Conservation (phyloP, 176 grass and related monocot species). For the Zea luxurians region DNA sequence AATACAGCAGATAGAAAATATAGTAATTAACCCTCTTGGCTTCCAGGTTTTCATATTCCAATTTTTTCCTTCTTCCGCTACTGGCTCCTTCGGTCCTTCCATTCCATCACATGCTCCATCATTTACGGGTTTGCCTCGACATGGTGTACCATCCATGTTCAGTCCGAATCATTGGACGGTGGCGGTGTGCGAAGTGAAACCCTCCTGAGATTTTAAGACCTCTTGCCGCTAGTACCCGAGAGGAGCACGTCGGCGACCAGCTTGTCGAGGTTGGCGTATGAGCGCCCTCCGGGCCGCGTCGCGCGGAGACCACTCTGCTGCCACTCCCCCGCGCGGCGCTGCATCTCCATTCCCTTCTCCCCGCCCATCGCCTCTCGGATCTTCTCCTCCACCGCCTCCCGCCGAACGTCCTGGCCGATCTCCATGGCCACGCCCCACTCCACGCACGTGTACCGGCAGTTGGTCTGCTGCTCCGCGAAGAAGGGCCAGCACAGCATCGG, state of each 20-base stretch:
- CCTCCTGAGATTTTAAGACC: neutral
- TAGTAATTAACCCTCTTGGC: too few relatives aligned
- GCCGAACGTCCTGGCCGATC: constrained; percentile 48
- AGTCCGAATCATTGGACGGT: neutral
- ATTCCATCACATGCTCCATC: too few relatives aligned
- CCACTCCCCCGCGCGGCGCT: neutral
- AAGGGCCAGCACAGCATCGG: constrained; percentile 60
- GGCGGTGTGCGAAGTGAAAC: neutral
- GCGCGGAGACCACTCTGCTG: neutral
- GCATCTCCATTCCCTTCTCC: neutral
- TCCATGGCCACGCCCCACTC: constrained; percentile 54
- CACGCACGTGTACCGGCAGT: constrained; percentile 39
- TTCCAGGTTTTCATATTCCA: too few relatives aligned
- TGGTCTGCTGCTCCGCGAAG: constrained; percentile 54
- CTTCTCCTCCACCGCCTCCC: constrained; percentile 40
- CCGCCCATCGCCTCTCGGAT: neutral
- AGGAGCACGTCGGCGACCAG: neutral
- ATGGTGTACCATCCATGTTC: too few relatives aligned
- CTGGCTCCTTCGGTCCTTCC: too few relatives aligned
- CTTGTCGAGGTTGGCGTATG: neutral
- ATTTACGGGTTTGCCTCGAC: too few relatives aligned
- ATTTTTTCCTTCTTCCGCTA: too few relatives aligned
- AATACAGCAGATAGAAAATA: too few relatives aligned
- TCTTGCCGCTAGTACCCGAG: neutral
- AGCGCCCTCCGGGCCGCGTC: neutral